Evolutionary conservation across 2,329 filamentous ascomycete genomes (phyloP), one percentile per base, ranked within the genome.

Genomic region (Fusarium sp.): DNA sequence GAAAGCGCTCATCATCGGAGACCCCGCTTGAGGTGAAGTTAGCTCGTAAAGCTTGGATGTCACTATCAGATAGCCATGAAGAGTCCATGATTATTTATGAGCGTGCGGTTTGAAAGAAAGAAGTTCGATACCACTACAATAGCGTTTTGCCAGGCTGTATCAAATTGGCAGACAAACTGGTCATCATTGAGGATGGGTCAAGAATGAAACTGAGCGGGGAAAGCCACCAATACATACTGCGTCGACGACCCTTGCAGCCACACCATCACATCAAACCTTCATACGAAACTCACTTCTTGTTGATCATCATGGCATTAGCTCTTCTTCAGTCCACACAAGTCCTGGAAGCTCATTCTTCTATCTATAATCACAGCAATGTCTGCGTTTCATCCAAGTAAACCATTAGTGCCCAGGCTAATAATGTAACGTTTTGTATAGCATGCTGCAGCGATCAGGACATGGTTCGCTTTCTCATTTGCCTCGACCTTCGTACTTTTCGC

Each of bases 1-100:
- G 74, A 27, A 88, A 77, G 65, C 85, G 83, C 15, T 80, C 79
- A 40, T 82, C 76, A 25, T 56, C 41, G 44, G 79, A 68, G 20
- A 58, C 56, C 32, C 77, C 70, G 24, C 64, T 56, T 46, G 66
- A 60, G 6, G 76, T 79, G 45, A 82, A 80, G 56, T 82, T 81
- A 60, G 62, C 58, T 16, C 74, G 72, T 8, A 71, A 58, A 11
- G 58, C 64, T 20, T 68, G 60, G 3, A 70, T 53, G 2, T 72
- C 66, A 6, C 32, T 20, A 10, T 48, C 29, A 22, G 61, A 62
- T 25, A 70, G 38, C 29, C 54, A 53, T 10, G 20, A 24, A 24
- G 40, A 16, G 8, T 68, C 51, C 74, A 75, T 76, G 5, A 8
- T 58, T 41, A 22, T 22, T 27, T 34, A 20, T n/a, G 18, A 12